Evolutionary conservation across 2,329 filamentous ascomycete species (phyloP).

Genomic region (Raffaelea albimanens): DNA sequence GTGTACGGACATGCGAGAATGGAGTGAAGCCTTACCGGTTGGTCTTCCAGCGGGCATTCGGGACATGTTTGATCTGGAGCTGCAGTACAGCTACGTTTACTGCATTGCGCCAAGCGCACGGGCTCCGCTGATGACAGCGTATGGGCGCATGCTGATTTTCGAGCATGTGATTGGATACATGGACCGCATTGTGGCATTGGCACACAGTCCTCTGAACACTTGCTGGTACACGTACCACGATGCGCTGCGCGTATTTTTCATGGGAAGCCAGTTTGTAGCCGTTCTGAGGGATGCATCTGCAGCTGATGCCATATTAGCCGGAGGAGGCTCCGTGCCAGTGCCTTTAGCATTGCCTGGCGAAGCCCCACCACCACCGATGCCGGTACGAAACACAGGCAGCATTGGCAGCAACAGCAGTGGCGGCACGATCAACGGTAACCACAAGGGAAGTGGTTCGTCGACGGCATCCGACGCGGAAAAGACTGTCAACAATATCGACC

Average conservation of each 20-base stretch:
- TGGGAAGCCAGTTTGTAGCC: slow-evolving; percentile 54
- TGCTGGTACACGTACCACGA: slow-evolving; percentile 81
- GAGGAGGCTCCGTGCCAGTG: slow-evolving; percentile 30
- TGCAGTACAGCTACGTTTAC: slow-evolving; percentile 86
- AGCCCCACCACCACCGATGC: slow-evolving; percentile 42
- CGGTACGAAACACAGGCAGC: slow-evolving; percentile 19
- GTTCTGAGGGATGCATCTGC: slow-evolving; percentile 42
- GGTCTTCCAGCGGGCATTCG: slow-evolving; percentile 56
- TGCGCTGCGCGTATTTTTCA: slow-evolving; percentile 72
- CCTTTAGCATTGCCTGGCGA: slow-evolving; percentile 34
- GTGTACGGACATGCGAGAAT: slow-evolving; percentile 67
- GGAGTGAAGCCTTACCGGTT: slow-evolving; percentile 68
- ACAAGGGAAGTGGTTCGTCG: background rate
- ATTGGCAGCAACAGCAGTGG: slow-evolving; percentile 11
- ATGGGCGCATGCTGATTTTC: slow-evolving; percentile 73
- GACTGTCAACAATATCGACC: slow-evolving; percentile 39
- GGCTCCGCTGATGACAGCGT: slow-evolving; percentile 62
- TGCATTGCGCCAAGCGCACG: slow-evolving; percentile 73
- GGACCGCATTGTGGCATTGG: slow-evolving; percentile 59
- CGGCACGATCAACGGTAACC: background rate
- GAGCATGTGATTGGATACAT: slow-evolving; percentile 81
- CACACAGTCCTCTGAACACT: slow-evolving; percentile 46
- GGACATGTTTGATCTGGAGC: slow-evolving; percentile 74
- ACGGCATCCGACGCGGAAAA: background rate
- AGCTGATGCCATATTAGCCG: slow-evolving; percentile 46